Evolutionary conservation across 2,329 filamentous ascomycete species (phyloP), one percentile per base, ranked within the genome.

Genomic region (Alternaria viburni): DNA sequence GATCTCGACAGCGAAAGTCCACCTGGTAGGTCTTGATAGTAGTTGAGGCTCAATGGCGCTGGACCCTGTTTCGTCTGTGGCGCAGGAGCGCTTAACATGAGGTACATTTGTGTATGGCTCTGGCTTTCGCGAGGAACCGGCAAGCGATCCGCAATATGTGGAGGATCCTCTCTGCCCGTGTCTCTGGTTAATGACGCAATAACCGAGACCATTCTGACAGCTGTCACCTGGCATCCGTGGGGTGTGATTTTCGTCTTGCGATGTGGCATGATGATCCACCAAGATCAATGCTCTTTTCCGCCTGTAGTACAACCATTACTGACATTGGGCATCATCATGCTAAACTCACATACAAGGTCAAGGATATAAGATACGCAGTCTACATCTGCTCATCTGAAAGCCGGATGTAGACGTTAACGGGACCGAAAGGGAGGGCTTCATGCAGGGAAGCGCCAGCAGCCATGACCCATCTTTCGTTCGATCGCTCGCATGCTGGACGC

Each of bases 101-200:
- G 57, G 51, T 66, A 62, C 66, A 61, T 67, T 65, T 56, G 45
- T 55, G 63, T 69, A 51, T 57, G 71, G 69, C 61, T 67, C 60
- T 64, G 67, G 64, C 59, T 59, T 66, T 75, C 74, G 74, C 74
- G 74, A 75, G 74, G 74, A 75, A 69, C 66, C 74, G 74, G 74
- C 65, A 71, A 66, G 58, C 69, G 70, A 74, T 75, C 73, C 74
- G 73, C 64, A 66, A 69, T 65, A 69, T 72, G 69, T 69, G 71
- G 66, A 70, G 68, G 69, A 75, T 65, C 72, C 67, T 64, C 67
- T 59, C 52, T 66, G 65, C 64, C 68, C 62, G 69, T 67, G 64
- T 62, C 64, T 59, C 47, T 69, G 64, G 62, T 67, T 59, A 63
- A 71, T 76, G 74, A 75, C 72, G 74, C 73, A 74, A 74, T 62